Conservation (phyloP, 306 rosid species). For the Boehmeria nivea region DNA sequence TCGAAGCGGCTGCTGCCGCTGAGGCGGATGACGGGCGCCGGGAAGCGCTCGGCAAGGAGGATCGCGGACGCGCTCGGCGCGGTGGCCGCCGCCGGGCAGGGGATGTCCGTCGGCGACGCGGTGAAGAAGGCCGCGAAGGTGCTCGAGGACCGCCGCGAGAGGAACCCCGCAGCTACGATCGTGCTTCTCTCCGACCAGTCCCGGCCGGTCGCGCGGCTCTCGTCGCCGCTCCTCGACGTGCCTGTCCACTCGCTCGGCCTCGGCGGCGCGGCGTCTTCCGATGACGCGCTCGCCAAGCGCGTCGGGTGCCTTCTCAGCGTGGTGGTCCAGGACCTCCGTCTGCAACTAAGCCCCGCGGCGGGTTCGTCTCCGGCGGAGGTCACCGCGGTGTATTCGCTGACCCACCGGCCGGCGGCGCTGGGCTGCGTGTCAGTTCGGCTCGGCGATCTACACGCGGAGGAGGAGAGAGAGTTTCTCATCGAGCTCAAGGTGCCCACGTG, state of each 20-base stretch:
- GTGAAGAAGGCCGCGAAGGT: constrained; percentile 83
- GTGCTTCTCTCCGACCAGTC: constrained; percentile 32
- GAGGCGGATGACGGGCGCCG: constrained; percentile 54
- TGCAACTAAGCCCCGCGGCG: constrained; percentile 52
- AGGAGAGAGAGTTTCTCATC: constrained; percentile 59
- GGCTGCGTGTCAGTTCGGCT: constrained; percentile 38
- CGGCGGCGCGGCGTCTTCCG: constrained; percentile 39
- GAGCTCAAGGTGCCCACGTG: constrained; percentile 61
- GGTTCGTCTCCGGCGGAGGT: constrained; percentile 53
- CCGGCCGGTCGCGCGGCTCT: constrained; percentile 50
- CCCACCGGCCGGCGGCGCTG: constrained; percentile 43
- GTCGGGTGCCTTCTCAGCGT: constrained; percentile 46
- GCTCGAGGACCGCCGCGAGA: constrained; percentile 85
- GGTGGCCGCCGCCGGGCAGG: constrained; percentile 48
- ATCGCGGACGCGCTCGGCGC: constrained; percentile 37
- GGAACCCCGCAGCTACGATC: constrained; percentile 55
- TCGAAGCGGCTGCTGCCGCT: constrained; percentile 75
- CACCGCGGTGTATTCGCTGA: constrained; percentile 55
- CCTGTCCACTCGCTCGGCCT: constrained; percentile 62
- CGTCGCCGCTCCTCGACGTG: constrained; percentile 36
- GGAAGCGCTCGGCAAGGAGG: constrained; percentile 61
- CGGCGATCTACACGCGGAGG: constrained; percentile 65
- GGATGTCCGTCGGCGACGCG: constrained; percentile 56
- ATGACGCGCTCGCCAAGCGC: constrained; percentile 40
- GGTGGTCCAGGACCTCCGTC: constrained; percentile 57